Conservation (phyloP, 2,329 filamentous ascomycete species). For the Dactylonectria estremocensis region DNA sequence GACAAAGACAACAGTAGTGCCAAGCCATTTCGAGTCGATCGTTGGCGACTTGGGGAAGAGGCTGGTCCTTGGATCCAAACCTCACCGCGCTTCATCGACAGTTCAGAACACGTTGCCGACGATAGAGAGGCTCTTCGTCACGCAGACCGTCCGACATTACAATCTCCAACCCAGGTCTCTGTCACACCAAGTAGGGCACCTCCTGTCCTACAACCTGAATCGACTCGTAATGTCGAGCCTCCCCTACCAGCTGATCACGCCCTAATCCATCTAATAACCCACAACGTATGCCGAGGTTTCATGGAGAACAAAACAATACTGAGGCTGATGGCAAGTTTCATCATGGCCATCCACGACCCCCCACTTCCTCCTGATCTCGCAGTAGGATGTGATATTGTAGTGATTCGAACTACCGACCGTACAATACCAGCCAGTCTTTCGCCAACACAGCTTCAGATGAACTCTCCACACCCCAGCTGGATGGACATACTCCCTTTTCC, state of each 20-base stretch:
- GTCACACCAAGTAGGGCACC: no score
- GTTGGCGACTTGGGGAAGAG: conserved; percentile 26
- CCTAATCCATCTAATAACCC: conserved; percentile 30
- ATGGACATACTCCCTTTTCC: conserved; percentile 36
- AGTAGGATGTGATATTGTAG: background rate
- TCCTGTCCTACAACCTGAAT: no score
- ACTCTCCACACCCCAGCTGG: conserved; percentile 32
- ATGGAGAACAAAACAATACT: conserved; percentile 30
- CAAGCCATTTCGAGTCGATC: conserved; percentile 28
- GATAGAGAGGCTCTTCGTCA: background rate
- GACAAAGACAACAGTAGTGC: background rate
- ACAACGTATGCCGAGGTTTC: conserved; percentile 35
- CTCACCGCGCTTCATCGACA: background rate
- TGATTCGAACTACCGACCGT: conserved; percentile 15
- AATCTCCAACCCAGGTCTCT: no score
- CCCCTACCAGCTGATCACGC: conserved; percentile 26
- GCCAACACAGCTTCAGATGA: conserved; percentile 41
- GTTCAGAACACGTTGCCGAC: background rate
- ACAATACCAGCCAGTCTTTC: conserved; percentile 23
- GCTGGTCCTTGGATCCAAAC: background rate
- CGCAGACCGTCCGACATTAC: no score
- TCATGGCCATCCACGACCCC: background rate
- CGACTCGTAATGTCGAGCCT: accelerated
- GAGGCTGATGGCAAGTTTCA: conserved; percentile 2
- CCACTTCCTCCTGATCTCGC: background rate